Evolutionary conservation across 1,139 yeast genomes (phyloP).

Genomic region (Yamadazyma dushanensis): DNA sequence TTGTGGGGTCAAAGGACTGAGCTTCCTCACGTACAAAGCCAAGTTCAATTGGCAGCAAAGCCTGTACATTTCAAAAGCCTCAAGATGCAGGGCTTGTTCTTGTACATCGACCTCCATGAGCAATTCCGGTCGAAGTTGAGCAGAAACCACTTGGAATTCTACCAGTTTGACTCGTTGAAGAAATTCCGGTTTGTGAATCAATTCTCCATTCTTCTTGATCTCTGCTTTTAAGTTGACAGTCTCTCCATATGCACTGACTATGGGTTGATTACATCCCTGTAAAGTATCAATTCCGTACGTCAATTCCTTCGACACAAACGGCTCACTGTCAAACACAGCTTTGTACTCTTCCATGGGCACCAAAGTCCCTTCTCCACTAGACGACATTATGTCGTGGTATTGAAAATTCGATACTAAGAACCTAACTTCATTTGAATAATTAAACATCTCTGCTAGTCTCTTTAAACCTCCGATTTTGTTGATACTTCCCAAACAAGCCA

Average conservation of each 20-base stretch:
- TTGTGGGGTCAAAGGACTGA: conserved; percentile 8
- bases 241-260: conserved; percentile 20
- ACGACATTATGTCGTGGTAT: conserved; percentile 24
- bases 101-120: neutral
- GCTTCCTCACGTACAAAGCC: conserved; percentile 10
- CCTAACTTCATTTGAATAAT: conserved; percentile 21
- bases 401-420: conserved; percentile 23
- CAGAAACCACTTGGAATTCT: too few relatives aligned
- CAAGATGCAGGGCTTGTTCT: conserved; percentile 10
- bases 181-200: too few relatives aligned
- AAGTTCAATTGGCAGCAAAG: conserved; percentile 6
- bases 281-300: conserved; percentile 23
- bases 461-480: conserved; percentile 56
- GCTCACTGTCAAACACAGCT: conserved; percentile 10
- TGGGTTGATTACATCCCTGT: conserved; percentile 24
- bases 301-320: conserved; percentile 5
- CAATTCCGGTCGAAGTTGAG: too few relatives aligned
- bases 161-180: too few relatives aligned
- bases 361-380: conserved; percentile 20
- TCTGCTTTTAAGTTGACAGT: conserved; percentile 17
- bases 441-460: conserved; percentile 15
- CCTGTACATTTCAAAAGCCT: conserved; percentile 7
- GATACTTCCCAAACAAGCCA: conserved; percentile 39
- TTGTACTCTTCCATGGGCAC: conserved; percentile 17
- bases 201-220: too few relatives aligned